Evolutionary conservation across 331 rosid species (phyloP), one percentile per base, ranked within the genome.

Genomic region (Phaseolus coccineus): DNA sequence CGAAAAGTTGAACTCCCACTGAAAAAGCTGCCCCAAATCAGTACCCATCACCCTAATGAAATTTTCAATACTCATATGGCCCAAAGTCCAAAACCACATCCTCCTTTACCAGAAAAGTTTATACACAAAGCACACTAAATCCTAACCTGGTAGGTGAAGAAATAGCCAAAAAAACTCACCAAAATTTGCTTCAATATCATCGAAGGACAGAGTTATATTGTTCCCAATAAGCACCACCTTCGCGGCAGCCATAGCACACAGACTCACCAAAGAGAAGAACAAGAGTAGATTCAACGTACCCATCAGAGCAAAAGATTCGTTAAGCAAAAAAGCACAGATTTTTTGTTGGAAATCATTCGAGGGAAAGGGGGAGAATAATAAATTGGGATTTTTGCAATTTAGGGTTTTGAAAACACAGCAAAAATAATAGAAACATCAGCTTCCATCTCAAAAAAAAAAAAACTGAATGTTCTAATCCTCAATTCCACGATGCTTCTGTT

Each of bases 101-200:
- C 68, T 79, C 40, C 47, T 6, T 15, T 44, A 16, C 44, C 69
- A 63, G 50, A 83, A n/a, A 25, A 48, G 58, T 52, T 19, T 33
- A 63, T 44, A 65, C 27, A 74, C 35, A 66, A 78, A 79, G 30
- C 57, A 67, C 44, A 66, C 24, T 3, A 59, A 68, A 58, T 63
- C 53, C 62, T 42, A 70, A 81, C 31, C 39, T 16, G 7, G 11
- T 27, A 19, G n/a, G 3, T 0, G 5, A 25, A 11, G 19, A 75
- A 53, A 48, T 0, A 16, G 28, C 71, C 24, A 22, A n/a, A 4
- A 69, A 75, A 86, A 82, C 96, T 85, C 73, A 96, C 99, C 92
- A 80, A 96, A 96, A 91, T 86, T 91, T 82, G 99, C 97, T 85
- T 93, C 99, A 62, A 93, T 83, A 81, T 91, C 97, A 63, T 90